Evolutionary conservation across 768 basidiomycete genomes (phyloP).

Genomic region (Bullera alba): DNA sequence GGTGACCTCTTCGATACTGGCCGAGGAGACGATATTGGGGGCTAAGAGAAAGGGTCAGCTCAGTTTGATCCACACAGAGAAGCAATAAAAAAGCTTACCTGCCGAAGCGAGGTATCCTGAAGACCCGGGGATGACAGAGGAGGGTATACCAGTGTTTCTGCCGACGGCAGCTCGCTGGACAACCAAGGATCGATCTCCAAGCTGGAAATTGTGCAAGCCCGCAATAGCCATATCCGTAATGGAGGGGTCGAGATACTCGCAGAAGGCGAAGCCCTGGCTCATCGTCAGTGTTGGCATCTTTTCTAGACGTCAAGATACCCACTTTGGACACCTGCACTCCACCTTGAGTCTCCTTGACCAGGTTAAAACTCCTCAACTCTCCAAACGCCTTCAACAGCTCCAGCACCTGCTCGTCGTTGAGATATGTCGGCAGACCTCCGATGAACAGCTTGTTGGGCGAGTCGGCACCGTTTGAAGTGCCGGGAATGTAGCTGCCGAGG

Average conservation of each 20-base stretch:
- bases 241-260: conserved; percentile 83
- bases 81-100: conserved; percentile 9
- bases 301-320: not conserved
- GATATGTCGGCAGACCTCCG: conserved; percentile 87
- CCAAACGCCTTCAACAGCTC: conserved; percentile 95
- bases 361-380: conserved; percentile 93
- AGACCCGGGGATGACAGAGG: conserved; percentile 18
- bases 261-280: conserved; percentile 91
- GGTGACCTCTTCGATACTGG: conserved; percentile 54
- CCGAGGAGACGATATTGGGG: conserved; percentile 35
- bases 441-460: conserved; percentile 98
- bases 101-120: conserved; percentile 21
- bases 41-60: conserved; percentile 8
- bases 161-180: conserved; percentile 96
- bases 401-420: conserved; percentile 98
- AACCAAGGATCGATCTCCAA: conserved; percentile 89
- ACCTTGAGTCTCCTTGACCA: conserved; percentile 81
- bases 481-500: conserved; percentile 66
- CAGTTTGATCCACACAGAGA: not conserved
- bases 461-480: conserved; percentile 92
- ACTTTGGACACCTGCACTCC: conserved; percentile 78
- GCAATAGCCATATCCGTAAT: conserved; percentile 95
- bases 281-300: not conserved
- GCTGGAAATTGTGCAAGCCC: conserved; percentile 93
- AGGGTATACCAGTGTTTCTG: conserved; percentile 17